Base-by-base conservation (phyloP, 163 green algal genomes). In the Scenedesmus sp. region DNA sequence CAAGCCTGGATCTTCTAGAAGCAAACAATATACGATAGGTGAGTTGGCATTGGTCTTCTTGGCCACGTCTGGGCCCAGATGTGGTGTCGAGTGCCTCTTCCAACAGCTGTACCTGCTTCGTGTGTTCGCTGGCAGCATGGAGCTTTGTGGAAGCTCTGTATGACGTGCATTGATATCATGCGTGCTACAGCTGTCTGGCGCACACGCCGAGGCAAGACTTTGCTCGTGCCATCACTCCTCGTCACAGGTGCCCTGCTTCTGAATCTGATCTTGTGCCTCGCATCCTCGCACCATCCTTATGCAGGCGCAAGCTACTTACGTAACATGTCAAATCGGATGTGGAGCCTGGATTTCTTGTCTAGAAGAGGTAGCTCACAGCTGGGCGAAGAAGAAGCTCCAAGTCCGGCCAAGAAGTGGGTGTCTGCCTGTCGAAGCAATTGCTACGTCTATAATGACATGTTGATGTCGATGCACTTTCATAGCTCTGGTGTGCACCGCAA, bases 301-400 rank as follows among this genome's bases (percentile, higher is more conserved):
- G 70, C 70, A 79, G 70, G 70, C 59, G 57, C 1, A 13, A 79
- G n/a, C 0, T 9, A 34, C 20, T 26, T 1, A 34, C 34, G 20
- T 0, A 52, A 52, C 70, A 88, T 88, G 83, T 7, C 83, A 13
- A 88, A 76, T 77, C 83, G 83, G 8, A 88, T 88, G 57, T 88
- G 83, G 83, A 66, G 83, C n/a, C 57, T 88, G 23, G 83, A 88
- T 74, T 88, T 88, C 16, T 15, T 88, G 10, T 88, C 83, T 18
- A 88, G 83, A 55, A n/a, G 57, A 52, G 83, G 83, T 55, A 88
- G 83, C 9, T 74, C 83, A 8, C 34, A 64, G 9, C 46, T 88
- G 7, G 52, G 57, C 83, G 83, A 88, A 57, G 83, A 88, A 55
- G 83, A 88, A 60, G n/a, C 83, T 57, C 59, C 83, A 13, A 8